Conservation (phyloP, 2,329 filamentous ascomycete species). For the Parafenestella ontariensis region DNA sequence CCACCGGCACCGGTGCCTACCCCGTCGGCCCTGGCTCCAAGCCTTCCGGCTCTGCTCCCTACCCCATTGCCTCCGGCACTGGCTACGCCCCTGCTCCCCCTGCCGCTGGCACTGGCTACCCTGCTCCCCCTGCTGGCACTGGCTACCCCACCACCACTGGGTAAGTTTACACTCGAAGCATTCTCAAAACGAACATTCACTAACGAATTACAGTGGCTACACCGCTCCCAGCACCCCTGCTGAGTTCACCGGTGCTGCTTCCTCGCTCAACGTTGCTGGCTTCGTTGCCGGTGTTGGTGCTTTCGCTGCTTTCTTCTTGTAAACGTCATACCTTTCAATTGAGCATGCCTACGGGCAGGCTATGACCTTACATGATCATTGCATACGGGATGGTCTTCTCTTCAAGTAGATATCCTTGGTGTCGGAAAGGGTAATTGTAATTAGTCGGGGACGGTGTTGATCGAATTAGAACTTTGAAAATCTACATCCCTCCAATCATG, state of each 20-base stretch:
- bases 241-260: conserved; percentile 49
- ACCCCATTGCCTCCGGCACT: conserved; percentile 18
- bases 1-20: conserved; percentile 8
- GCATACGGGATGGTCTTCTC: conserved; percentile 26
- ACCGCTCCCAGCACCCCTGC: conserved; percentile 40
- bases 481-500: conserved; percentile 1
- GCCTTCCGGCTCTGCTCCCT: conserved; percentile 23
- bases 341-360: conserved; percentile 39
- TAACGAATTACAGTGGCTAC: conserved; percentile 33
- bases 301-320: conserved; percentile 53
- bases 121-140: conserved; percentile 31
- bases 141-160: conserved; percentile 41
- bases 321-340: conserved; percentile 47
- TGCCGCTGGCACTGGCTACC: conserved; percentile 24
- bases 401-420: conserved; percentile 37
- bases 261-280: conserved; percentile 45
- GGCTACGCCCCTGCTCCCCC: conserved; percentile 26
- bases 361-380: conserved; percentile 51
- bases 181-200: neutral
- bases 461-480: conserved; percentile 33
- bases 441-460: conserved; percentile 29
- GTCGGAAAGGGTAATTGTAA: conserved; percentile 39
- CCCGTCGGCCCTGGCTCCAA: conserved; percentile 1
- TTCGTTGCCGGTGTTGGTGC: conserved; percentile 52
- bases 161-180: conserved; percentile 26